These are phyloP conservation scores for Saccharomycopsis synnaedendra DNA, from an alignment of 805 yeast genomes.

Conservation along the genomic window DNA sequence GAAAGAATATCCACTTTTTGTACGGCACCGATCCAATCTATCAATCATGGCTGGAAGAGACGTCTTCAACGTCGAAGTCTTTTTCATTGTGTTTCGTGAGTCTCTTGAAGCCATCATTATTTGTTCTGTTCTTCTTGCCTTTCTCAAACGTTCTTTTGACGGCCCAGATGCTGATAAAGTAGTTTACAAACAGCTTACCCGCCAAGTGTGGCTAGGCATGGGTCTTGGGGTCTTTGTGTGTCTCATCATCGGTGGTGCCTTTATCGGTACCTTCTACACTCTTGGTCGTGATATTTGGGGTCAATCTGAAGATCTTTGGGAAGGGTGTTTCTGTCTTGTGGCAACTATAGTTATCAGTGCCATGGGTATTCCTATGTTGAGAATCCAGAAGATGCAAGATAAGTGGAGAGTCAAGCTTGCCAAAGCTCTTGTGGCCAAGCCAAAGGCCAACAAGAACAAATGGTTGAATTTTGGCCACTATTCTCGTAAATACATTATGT, in stretches of 20 bases:
- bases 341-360: conserved; percentile 82
- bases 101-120: conserved; percentile 86
- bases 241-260: conserved; percentile 79
- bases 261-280: conserved; percentile 86
- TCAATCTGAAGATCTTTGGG: conserved; percentile 88
- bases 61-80: conserved; percentile 32
- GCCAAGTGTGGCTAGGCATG: conserved; percentile 86
- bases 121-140: conserved; percentile 84
- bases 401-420: conserved; percentile 97
- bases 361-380: conserved; percentile 95
- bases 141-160: conserved; percentile 78
- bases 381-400: conserved; percentile 91
- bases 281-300: conserved; percentile 79
- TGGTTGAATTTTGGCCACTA: conserved; percentile 43
- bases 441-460: conserved; percentile 25
- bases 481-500: conserved; percentile 74
- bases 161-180: conserved; percentile 29
- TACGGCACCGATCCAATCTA: too few species aligned
- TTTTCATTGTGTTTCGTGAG: conserved; percentile 90
- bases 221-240: conserved; percentile 64
- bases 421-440: conserved; percentile 56
- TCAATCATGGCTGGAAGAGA: conserved; percentile 9
- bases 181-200: conserved; percentile 49
- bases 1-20: too few species aligned
- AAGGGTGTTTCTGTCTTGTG: conserved; percentile 85